Conservation (phyloP, 257 asterid species). For the Capsicum baccatum region DNA sequence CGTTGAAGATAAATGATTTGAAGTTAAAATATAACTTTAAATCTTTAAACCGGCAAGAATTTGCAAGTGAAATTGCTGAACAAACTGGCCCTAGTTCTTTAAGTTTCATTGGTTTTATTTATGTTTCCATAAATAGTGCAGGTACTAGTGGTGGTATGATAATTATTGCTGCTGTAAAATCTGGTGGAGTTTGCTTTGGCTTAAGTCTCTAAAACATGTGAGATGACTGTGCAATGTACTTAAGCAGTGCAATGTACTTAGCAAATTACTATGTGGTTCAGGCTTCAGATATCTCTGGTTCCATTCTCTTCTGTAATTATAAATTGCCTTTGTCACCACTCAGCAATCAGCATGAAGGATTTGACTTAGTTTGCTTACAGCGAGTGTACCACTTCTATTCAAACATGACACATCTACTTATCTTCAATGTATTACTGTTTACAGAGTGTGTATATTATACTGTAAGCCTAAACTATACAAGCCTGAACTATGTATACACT, state of each 20-base stretch:
- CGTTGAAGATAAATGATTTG: background rate
- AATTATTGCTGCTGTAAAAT: background rate
- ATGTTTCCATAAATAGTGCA: background rate
- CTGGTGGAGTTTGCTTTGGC: background rate
- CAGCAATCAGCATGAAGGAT: background rate
- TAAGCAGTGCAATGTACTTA: background rate
- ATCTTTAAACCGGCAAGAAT: no score
- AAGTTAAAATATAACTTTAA: background rate
- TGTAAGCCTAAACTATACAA: background rate
- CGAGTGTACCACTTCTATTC: background rate
- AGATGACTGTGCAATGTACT: background rate
- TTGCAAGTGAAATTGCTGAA: background rate
- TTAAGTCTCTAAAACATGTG: background rate
- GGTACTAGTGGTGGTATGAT: background rate
- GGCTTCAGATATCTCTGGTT: background rate
- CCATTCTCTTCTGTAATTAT: background rate
- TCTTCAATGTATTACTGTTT: background rate
- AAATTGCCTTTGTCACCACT: constrained; percentile 22
- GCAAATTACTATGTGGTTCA: background rate
- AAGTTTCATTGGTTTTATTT: background rate
- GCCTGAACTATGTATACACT: background rate
- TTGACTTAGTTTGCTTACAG: background rate
- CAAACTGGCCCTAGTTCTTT: background rate
- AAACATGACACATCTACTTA: background rate
- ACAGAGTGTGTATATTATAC: no score